Evolutionary conservation across 345 rosid species (phyloP).

Genomic region (Diplotaxis tenuifolia): DNA sequence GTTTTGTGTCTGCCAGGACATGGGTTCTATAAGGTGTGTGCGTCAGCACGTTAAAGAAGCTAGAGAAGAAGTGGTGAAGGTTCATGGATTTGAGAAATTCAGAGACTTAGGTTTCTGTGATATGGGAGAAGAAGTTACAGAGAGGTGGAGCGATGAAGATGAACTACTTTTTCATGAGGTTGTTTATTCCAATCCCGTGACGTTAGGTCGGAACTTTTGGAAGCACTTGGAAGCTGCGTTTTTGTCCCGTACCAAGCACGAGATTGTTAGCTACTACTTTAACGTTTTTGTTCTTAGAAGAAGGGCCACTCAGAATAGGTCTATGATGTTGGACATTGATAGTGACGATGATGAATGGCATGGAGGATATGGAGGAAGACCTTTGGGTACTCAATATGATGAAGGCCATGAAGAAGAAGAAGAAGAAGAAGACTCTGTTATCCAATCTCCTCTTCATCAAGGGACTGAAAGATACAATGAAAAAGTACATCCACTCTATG

Average conservation of each 20-base stretch:
- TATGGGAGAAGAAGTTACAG: constrained; percentile 72
- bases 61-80: constrained; percentile 47
- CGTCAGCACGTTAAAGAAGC: constrained; percentile 60
- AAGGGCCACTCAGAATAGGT: constrained; percentile 69
- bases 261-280: constrained; percentile 70
- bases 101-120: constrained; percentile 55
- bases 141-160: constrained; percentile 60
- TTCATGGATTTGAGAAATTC: constrained; percentile 56
- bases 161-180: constrained; percentile 51
- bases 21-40: constrained; percentile 58
- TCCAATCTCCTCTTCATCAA: constrained; percentile 45
- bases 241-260: constrained; percentile 52
- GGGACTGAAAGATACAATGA: background rate
- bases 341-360: constrained; percentile 91
- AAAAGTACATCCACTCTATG: constrained; percentile 22
- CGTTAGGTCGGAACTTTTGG: constrained; percentile 65
- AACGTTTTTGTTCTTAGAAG: constrained; percentile 61
- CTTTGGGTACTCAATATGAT: constrained; percentile 27
- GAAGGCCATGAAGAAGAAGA: constrained; percentile 48
- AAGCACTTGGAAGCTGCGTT: constrained; percentile 53
- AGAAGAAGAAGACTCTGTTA: constrained; percentile 51
- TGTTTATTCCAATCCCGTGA: constrained; percentile 56
- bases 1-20: constrained; percentile 54
- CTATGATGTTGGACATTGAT: constrained; percentile 47
- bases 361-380: constrained; percentile 30